Percentiles rank a stretch among this genome's conserved stretches.
Evolutionary conservation across 1,284 basidiomycete genomes (phyloP).

Genomic region (Ceratobasidium sp.): DNA sequence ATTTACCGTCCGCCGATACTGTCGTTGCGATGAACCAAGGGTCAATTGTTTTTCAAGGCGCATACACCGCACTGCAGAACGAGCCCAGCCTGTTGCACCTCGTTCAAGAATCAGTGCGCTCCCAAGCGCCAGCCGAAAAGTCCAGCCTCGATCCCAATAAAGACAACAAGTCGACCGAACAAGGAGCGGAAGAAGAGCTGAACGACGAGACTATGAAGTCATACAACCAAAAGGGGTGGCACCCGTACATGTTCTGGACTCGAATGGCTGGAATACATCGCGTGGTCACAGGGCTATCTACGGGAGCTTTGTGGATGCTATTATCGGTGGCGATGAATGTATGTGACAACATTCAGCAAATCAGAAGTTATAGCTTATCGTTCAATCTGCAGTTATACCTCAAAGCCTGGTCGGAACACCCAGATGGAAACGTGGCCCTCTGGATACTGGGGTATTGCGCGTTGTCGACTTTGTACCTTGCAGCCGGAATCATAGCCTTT

Average conservation of each 20-base stretch:
- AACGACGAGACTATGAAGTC: background rate
- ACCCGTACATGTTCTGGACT: conserved; percentile 17
- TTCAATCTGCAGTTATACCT: background rate
- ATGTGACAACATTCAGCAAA: background rate
- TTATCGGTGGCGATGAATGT: background rate
- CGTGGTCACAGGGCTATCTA: background rate
- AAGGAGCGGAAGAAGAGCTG: background rate
- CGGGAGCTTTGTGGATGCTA: background rate
- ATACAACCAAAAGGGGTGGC: conserved; percentile 16
- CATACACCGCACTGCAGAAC: conserved; percentile 2
- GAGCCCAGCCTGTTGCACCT: conserved; percentile 1
- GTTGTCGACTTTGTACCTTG: background rate
- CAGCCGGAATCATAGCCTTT: background rate
- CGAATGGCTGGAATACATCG: conserved; percentile 20
- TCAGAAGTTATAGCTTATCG: background rate
- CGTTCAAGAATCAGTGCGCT: background rate
- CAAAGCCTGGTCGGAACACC: conserved; percentile 17
- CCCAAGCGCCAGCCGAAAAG: background rate
- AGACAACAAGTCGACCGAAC: background rate
- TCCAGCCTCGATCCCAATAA: background rate
- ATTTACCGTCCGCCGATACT: conserved; percentile 6
- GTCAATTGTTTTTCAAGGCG: conserved; percentile 1
- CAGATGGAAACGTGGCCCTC: background rate
- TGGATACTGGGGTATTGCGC: conserved; percentile 12
- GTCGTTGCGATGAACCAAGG: conserved; percentile 20